phyloP scores from a whole-genome alignment of 2,329 filamentous ascomycete species.

The Waltergamsia citrina region DNA sequence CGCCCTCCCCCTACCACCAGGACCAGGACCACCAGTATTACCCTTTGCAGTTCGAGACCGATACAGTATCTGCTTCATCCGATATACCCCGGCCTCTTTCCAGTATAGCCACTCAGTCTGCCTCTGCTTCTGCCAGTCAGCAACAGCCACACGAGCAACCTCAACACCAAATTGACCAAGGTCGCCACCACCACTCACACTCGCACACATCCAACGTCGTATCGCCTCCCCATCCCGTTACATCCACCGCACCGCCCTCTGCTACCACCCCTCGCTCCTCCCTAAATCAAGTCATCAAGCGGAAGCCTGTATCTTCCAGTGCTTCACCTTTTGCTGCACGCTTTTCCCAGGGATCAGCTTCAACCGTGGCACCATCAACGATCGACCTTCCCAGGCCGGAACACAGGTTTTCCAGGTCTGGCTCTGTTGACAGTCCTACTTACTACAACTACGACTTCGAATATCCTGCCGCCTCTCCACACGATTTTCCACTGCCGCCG shows the following conservation, averaged over 20 bases:
- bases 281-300: conserved; percentile 36
- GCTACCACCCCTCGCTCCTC: conserved; percentile 9
- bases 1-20: conserved; percentile 1
- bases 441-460: conserved; percentile 48
- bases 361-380: conserved; percentile 15
- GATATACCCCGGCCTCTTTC: conserved; percentile 12
- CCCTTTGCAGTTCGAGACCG: conserved; percentile 15
- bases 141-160: conserved; percentile 3
- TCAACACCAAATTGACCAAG: neutral
- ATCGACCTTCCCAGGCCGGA: conserved; percentile 38
- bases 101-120: conserved; percentile 6
- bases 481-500: neutral
- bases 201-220: conserved; percentile 1
- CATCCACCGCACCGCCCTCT: conserved; percentile 3
- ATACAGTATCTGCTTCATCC: conserved; percentile 28
- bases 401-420: conserved; percentile 43
- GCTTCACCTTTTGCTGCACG: conserved; percentile 39
- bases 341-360: conserved; percentile 13
- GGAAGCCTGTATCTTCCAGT: conserved; percentile 50
- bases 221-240: conserved; percentile 1
- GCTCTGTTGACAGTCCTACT: conserved; percentile 50
- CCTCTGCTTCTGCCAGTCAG: conserved; percentile 4
- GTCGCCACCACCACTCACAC: conserved; percentile 1
- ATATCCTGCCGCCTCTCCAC: neutral
- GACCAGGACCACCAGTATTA: too few relatives aligned